These are phyloP conservation scores for Grosmannia serpens DNA, from an alignment of 2,329 filamentous ascomycete genomes.

Conservation along the genomic window DNA sequence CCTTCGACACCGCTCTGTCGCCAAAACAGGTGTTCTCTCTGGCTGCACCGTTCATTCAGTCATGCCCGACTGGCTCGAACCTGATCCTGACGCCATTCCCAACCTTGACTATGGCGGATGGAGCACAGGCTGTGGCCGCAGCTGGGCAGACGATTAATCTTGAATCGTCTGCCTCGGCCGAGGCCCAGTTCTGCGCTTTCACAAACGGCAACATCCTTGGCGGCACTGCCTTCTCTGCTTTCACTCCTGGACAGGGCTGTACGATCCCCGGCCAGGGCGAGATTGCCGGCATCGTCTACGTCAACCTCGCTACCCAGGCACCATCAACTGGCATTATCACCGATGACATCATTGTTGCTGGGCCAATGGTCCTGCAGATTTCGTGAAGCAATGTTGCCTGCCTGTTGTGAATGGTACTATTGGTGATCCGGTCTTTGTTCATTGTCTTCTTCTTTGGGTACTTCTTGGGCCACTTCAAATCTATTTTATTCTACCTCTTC, in stretches of 20 bases:
- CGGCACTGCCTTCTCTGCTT: constrained; percentile 47
- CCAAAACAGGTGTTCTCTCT: constrained; percentile 62
- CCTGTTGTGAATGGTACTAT: not conserved
- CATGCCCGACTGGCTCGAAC: constrained; percentile 56
- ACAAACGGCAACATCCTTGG: constrained; percentile 48
- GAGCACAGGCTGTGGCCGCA: constrained; percentile 27
- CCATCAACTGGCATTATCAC: constrained; percentile 40
- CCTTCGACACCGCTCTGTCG: constrained; percentile 59
- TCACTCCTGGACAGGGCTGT: constrained; percentile 44
- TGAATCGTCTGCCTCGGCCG: constrained; percentile 35
- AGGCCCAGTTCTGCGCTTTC: constrained; percentile 53
- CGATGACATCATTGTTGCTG: constrained; percentile 55
- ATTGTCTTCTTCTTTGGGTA: not conserved
- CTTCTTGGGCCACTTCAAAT: not conserved
- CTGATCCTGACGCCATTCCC: constrained; percentile 54
- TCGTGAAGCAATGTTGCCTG: constrained; percentile 23
- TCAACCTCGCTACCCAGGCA: constrained; percentile 48
- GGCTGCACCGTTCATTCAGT: constrained; percentile 59
- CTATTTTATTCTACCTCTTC: not conserved
- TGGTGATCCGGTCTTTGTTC: not conserved
- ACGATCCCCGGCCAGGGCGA: constrained; percentile 41
- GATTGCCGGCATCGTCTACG: constrained; percentile 53
- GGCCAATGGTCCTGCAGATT: constrained; percentile 46
- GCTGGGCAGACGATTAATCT: constrained; percentile 34
- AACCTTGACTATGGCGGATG: constrained; percentile 37